phyloP scores from a whole-genome alignment of 2,329 filamentous ascomycete species.

The Ophiosphaerella herpotricha region DNA sequence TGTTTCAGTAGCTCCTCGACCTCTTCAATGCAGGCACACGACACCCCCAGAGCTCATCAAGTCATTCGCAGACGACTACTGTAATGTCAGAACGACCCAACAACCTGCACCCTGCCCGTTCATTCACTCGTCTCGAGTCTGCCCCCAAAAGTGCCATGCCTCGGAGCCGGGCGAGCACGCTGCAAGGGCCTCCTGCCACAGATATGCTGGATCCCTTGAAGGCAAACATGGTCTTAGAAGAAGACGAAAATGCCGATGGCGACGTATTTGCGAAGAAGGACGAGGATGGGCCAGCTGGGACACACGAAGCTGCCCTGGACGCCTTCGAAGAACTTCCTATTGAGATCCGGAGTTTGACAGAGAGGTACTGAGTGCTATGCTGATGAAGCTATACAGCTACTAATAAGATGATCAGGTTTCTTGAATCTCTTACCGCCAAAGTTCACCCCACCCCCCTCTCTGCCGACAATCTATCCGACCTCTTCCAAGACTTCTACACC shows the following conservation, averaged over 20 bases:
- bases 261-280: slow-evolving; percentile 50
- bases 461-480: slow-evolving; percentile 78
- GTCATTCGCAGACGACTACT: slow-evolving; percentile 7
- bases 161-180: slow-evolving; percentile 53
- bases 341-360: slow-evolving; percentile 86
- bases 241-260: slow-evolving; percentile 38
- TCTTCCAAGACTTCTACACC: slow-evolving; percentile 94
- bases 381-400: not conserved
- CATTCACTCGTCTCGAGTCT: slow-evolving; percentile 56
- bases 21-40: slow-evolving; percentile 31
- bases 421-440: slow-evolving; percentile 86
- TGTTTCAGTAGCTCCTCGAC: slow-evolving; percentile 28
- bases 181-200: slow-evolving; percentile 50
- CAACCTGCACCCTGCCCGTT: slow-evolving; percentile 50
- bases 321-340: slow-evolving; percentile 90
- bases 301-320: slow-evolving; percentile 55
- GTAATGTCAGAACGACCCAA: slow-evolving; percentile 40
- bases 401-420: slow-evolving; percentile 67
- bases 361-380: slow-evolving; percentile 63
- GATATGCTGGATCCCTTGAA: slow-evolving; percentile 51
- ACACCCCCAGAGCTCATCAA: slow-evolving; percentile 14
- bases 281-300: slow-evolving; percentile 34
- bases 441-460: slow-evolving; percentile 82
- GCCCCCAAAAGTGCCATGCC: slow-evolving; percentile 38
- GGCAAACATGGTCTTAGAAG: slow-evolving; percentile 41